Evolutionary conservation across 345 rosid genomes (phyloP), one percentile per base, ranked within the genome.

Genomic region (Linum lewisii): DNA sequence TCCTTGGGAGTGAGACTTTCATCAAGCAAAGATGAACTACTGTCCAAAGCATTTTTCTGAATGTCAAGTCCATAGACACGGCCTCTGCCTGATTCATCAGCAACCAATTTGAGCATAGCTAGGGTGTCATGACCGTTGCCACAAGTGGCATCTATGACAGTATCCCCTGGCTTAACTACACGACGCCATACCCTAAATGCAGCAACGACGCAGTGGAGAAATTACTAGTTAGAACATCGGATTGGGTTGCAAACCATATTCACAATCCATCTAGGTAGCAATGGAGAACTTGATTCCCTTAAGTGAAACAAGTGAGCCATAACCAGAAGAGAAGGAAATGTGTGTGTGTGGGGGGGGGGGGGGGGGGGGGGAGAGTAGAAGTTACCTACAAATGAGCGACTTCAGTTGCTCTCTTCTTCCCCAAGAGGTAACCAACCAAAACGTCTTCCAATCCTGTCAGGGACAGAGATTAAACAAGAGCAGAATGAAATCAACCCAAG

Each of bases 391-490:
- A 68, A 66, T 84, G 98, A 80, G 95, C 96, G 44, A 83, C 87
- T 79, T 92, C 90, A n/a, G 98, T 88, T 65, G 95, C 86, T 53
- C 80, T 92, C 81, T 79, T 88, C 76, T 64, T 80, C 65, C 96
- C 96, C 71, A 83, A 66, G 8, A 92, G 59, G 77, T 84, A 92
- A 38, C 90, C 86, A 21, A 82, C 78, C 66, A 92, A 72, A 29
- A 72, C 84, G 77, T 77, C 79, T 62, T 82, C 95, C 18, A 82
- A 26, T 36, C 91, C 98, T 87, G 81, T 22, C 34, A 29, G 7
- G 34, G 63, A 52, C 54, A 58, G 21, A 67, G 74, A 24, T 25
- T 36, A 25, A 36, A 63, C 55, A 18, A 51, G 26, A 21, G 26
- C 18, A 23, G 26, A 13, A 54, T 19, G 22, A 5, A 54, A 23